Percentiles rank a stretch among this genome's conserved stretches.
Evolutionary conservation across 371 early-diverging fungal genomes (phyloP).

Genomic region (Mortierella sp.): DNA sequence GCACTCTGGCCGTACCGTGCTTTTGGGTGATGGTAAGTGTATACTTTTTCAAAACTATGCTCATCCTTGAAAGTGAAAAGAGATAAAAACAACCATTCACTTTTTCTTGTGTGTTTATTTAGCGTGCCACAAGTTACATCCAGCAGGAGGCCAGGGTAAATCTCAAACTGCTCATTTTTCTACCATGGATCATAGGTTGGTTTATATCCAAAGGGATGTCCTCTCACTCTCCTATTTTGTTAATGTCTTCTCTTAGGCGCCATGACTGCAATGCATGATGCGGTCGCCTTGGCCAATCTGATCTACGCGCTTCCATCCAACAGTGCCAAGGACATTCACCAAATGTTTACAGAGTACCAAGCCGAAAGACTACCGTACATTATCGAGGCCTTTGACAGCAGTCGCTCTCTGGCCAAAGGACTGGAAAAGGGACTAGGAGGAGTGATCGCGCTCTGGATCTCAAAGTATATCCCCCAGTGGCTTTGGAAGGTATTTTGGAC

Average conservation of each 20-base stretch:
- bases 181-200: too few relatives aligned
- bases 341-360: not conserved
- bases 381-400: not conserved
- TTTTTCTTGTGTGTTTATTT: not conserved
- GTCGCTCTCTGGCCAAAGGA: not conserved
- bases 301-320: conserved; percentile 5
- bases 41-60: too few relatives aligned
- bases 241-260: not conserved
- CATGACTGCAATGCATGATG: conserved; percentile 8
- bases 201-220: not conserved
- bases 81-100: too few relatives aligned
- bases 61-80: too few relatives aligned
- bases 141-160: not conserved
- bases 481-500: too few relatives aligned
- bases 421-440: too few relatives aligned
- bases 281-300: conserved; percentile 10
- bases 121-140: not conserved
- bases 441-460: too few relatives aligned
- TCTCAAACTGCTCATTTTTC: not conserved
- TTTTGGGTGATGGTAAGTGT: not conserved
- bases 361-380: not conserved
- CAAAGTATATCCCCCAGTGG: too few relatives aligned
- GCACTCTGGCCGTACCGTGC: not conserved
- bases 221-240: too few relatives aligned
- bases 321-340: not conserved